These are phyloP conservation scores for Thuja plicata DNA, from an alignment of 83 land plant genomes.

Conservation along the genomic window DNA sequence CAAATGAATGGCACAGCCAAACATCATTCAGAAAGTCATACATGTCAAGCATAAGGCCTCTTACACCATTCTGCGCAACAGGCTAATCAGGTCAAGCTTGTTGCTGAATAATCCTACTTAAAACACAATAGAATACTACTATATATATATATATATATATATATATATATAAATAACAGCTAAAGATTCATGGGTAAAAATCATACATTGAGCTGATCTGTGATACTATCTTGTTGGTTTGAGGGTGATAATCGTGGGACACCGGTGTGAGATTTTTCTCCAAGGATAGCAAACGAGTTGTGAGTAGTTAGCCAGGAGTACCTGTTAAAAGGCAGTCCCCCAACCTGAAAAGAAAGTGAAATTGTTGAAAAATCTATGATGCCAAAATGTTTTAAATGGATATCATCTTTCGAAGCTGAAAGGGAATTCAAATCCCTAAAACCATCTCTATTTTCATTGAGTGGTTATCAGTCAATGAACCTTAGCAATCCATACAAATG, in stretches of 20 bases:
- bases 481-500: background rate
- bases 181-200: background rate
- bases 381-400: background rate
- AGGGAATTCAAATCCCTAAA: background rate
- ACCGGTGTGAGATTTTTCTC: conserved; percentile 43
- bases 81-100: background rate
- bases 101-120: background rate
- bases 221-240: conserved; percentile 89
- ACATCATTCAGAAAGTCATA: conserved; percentile 91
- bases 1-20: conserved; percentile 93
- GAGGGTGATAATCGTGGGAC: conserved; percentile 32
- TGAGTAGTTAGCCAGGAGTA: conserved; percentile 97
- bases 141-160: background rate
- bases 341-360: conserved; percentile 28
- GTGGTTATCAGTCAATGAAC: background rate
- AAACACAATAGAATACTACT: background rate
- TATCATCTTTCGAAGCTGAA: background rate
- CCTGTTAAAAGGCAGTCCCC: conserved; percentile 72
- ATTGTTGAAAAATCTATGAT: background rate
- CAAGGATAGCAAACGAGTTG: conserved; percentile 71
- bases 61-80: conserved; percentile 85
- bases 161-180: background rate
- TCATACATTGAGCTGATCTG: conserved; percentile 77
- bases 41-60: conserved; percentile 97
- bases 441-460: background rate